Conservation (phyloP, 78 protist genomes). For the Chrysochromulina parva region DNA sequence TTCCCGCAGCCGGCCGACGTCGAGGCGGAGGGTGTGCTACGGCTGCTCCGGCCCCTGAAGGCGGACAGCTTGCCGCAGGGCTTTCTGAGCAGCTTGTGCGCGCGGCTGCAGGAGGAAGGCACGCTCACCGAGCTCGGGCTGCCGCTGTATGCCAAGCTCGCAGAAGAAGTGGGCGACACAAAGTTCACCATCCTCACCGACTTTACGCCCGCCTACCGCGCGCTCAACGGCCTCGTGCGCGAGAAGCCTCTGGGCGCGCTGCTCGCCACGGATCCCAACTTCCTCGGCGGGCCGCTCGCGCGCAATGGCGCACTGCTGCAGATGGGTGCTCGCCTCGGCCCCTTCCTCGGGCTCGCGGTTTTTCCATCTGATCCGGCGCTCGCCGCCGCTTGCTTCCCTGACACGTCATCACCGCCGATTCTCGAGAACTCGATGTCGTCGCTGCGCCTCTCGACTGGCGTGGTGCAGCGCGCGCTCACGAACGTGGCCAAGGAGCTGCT, state of each 20-base stretch:
- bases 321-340: background rate
- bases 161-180: background rate
- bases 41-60: background rate
- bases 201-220: background rate
- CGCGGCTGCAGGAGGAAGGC: background rate
- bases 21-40: background rate
- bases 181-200: background rate
- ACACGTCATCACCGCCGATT: background rate
- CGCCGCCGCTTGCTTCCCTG: background rate
- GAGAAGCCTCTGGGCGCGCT: background rate
- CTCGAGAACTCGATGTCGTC: background rate
- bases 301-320: background rate
- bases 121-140: background rate
- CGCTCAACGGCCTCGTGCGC: background rate
- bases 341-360: background rate
- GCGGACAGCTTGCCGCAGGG: background rate
- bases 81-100: background rate
- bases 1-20: slow-evolving; percentile 15
- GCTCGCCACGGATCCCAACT: background rate
- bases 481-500: background rate
- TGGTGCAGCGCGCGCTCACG: background rate
- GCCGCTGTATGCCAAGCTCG: background rate
- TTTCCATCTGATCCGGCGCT: background rate
- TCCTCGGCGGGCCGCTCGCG: background rate
- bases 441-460: background rate